Base-by-base conservation (phyloP, 1,139 yeast genomes). In the Suhomyces choctaworum region DNA sequence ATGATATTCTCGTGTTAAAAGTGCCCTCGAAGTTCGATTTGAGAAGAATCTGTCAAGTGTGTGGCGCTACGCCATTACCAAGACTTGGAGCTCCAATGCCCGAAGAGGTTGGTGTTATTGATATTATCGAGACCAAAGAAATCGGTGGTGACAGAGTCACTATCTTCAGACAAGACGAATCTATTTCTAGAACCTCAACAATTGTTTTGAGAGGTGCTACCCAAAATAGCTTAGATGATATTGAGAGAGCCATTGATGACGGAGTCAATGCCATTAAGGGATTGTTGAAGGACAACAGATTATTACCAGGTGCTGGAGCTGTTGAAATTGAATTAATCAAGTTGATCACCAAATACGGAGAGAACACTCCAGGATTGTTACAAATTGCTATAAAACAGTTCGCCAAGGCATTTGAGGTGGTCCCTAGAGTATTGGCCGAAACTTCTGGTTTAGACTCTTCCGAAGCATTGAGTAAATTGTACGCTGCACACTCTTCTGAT, bases 131-230 rank as follows among this genome's bases (percentile, higher is more conserved):
- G 67, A 85, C 96, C 15, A 77, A 78, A 51, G 98, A 92, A 67
- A 88, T 92, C 56, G 98, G 98, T 48, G 97, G 97, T 37, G 97
- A 94, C 64, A 78, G 97, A 59, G 98, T 92, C 26, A 92, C 98
- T 8, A 76, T 94, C 22, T 90, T 92, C 70, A 78, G 89, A 59
- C 98, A 92, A 64, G 83, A 80, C 46, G 70, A 71, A 40, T 80
- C 95, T 20, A 75, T 86, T 50, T 66, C 75, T 12, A 60, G 76
- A 56, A 92, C 98, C 4, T 82, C 97, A 9, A 92, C 98, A 7
- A 89, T 92, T 50, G 82, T 92, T 31, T 70, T 94, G 37, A 80
- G 98, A 63, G 98, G 98, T 37, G 98, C 98, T 27, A 92, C 98
- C n/a, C 95, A 89, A 61, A 89, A 88, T 62, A 80, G 76, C 57